A percentile compares a stretch with the other conserved stretches of the same genome.
Evolutionary conservation across 306 rosid species (phyloP).

Genomic region (Cyclanthera cordifolia): DNA sequence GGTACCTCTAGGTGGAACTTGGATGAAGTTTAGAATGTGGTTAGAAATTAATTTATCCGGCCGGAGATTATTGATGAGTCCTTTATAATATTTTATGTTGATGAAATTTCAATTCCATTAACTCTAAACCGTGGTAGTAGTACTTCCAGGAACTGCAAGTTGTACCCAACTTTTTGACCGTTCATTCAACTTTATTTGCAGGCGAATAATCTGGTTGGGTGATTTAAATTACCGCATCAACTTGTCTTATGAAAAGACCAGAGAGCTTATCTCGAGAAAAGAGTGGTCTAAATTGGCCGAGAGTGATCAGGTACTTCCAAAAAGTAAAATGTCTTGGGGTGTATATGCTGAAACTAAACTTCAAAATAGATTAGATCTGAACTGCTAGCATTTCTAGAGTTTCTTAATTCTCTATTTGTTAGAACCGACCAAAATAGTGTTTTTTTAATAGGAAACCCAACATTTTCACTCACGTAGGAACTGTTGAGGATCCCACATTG

Average conservation of each 20-base stretch:
- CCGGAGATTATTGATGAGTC: not conserved
- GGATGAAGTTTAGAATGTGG: not conserved
- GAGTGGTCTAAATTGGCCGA: constrained; percentile 59
- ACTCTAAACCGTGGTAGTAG: not conserved
- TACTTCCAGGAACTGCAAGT: not conserved
- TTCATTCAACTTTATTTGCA: constrained; percentile 24
- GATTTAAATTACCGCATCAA: constrained; percentile 85
- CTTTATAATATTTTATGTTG: not conserved
- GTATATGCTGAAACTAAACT: not conserved
- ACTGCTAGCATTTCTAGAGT: not conserved
- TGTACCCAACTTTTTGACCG: not conserved
- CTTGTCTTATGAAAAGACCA: constrained; percentile 57
- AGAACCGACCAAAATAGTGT: not conserved
- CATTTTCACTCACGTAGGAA: too few relatives aligned
- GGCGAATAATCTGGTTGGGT: constrained; percentile 85
- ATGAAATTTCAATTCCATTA: not conserved
- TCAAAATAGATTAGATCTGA: not conserved
- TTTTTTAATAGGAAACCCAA: too few relatives aligned
- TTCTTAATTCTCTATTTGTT: not conserved
- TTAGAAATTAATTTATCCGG: not conserved
- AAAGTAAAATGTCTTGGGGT: too few relatives aligned
- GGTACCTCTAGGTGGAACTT: not conserved
- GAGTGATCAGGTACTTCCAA: constrained; percentile 63
- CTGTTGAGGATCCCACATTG: too few relatives aligned
- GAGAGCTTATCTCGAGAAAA: constrained; percentile 54